Conservation (phyloP, 2,329 filamentous ascomycete genomes). For the Fusarium pseudonygamai region DNA sequence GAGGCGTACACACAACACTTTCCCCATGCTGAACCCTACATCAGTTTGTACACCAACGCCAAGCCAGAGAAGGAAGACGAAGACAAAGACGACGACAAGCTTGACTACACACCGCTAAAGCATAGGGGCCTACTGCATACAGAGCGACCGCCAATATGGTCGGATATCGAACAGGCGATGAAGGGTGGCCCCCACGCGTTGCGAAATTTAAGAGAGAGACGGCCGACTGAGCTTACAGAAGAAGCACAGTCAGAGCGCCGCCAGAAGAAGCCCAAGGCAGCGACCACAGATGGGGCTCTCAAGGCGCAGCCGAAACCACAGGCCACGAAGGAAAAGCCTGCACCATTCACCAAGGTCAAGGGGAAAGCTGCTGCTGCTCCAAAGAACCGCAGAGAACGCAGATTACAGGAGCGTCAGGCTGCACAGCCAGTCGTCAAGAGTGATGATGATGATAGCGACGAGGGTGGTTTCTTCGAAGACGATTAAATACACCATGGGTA, state of each 20-base stretch:
- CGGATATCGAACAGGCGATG: conserved; percentile 71
- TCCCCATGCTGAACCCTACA: conserved; percentile 76
- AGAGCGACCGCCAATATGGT: conserved; percentile 72
- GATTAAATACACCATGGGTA: neutral
- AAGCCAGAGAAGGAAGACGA: conserved; percentile 50
- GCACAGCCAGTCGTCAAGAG: conserved; percentile 46
- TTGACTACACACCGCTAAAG: conserved; percentile 47
- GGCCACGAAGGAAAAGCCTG: conserved; percentile 22
- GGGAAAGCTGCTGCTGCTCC: conserved; percentile 40
- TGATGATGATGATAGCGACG: conserved; percentile 61
- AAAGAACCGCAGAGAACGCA: conserved; percentile 51
- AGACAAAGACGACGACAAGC: conserved; percentile 44
- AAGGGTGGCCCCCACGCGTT: conserved; percentile 62
- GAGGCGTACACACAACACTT: conserved; percentile 79
- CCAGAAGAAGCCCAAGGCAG: conserved; percentile 29
- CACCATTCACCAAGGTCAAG: conserved; percentile 28
- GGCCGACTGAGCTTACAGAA: conserved; percentile 33
- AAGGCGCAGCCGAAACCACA: conserved; percentile 35
- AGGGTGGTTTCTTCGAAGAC: conserved; percentile 67
- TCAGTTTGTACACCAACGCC: conserved; percentile 65
- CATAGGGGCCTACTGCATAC: conserved; percentile 56
- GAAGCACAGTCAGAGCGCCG: conserved; percentile 20
- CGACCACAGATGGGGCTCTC: conserved; percentile 30
- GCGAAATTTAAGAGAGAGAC: conserved; percentile 65
- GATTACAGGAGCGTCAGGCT: conserved; percentile 48